phyloP scores from a whole-genome alignment of 2,329 filamentous ascomycete genomes.

The Chaetomium sp. region DNA sequence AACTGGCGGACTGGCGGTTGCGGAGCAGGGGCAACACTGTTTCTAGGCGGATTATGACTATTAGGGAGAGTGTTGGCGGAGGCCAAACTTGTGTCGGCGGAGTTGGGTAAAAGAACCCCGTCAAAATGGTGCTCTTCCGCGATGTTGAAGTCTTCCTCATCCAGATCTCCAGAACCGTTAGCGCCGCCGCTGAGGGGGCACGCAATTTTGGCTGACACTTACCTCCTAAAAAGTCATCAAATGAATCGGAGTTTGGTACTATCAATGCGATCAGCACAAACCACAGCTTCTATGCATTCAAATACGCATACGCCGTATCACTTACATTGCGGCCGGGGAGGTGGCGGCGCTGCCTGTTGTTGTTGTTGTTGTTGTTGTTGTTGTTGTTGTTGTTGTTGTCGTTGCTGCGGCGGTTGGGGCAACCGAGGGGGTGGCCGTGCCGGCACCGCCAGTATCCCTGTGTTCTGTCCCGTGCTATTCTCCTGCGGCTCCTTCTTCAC shows the following conservation, averaged over 20 bases:
- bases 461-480: conserved; percentile 20
- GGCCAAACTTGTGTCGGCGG: conserved; percentile 28
- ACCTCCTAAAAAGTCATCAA: conserved; percentile 48
- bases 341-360: not conserved
- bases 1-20: conserved; percentile 33
- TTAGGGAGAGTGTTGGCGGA: conserved; percentile 22
- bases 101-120: conserved; percentile 57
- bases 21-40: conserved; percentile 28
- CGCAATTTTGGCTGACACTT: conserved; percentile 21
- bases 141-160: conserved; percentile 70
- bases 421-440: not conserved
- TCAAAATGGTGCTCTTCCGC: conserved; percentile 66
- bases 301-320: not conserved
- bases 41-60: conserved; percentile 20
- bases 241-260: conserved; percentile 35
- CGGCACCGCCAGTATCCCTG: conserved; percentile 3
- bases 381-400: no score
- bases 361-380: no score
- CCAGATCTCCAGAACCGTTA: conserved; percentile 47
- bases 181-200: conserved; percentile 9
- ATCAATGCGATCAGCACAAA: conserved; percentile 1
- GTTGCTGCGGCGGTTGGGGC: no score
- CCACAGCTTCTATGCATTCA: not conserved
- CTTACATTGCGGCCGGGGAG: conserved; percentile 14
- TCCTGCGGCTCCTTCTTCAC: conserved; percentile 45